phyloP scores from a whole-genome alignment of 2,329 filamentous ascomycete genomes.

The Lecanoromycetidae sp. region DNA sequence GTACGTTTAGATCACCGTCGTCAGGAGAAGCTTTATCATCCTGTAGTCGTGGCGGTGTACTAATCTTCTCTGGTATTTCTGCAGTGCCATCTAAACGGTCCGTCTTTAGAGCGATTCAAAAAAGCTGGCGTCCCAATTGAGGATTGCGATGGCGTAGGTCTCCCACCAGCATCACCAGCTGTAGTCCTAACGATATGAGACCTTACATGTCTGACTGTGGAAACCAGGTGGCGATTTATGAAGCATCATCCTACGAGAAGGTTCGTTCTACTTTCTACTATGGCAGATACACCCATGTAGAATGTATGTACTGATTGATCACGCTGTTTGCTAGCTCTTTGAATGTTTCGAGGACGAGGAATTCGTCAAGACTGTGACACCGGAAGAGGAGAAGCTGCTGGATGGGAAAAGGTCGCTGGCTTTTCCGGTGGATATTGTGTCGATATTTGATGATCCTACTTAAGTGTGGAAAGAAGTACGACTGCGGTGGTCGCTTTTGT shows the following conservation, averaged over 20 bases:
- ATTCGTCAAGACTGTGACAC: background rate
- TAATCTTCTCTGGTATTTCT: background rate
- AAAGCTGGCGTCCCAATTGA: background rate
- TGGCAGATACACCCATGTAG: background rate
- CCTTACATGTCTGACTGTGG: background rate
- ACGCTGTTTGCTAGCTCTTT: background rate
- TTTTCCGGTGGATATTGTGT: constrained; percentile 9
- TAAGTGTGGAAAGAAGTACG: too few relatives aligned
- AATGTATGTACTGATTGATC: background rate
- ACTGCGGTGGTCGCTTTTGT: too few relatives aligned
- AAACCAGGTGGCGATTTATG: constrained; percentile 8
- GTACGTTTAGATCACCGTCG: too few relatives aligned
- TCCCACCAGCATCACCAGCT: background rate
- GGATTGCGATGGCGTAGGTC: constrained; percentile 1
- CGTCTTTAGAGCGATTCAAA: background rate
- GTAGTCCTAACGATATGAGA: too few relatives aligned
- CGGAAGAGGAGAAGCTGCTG: constrained; percentile 6
- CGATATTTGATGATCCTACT: constrained; percentile 10
- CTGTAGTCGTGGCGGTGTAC: background rate
- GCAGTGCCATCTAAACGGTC: constrained; percentile 9
- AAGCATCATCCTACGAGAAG: constrained; percentile 8
- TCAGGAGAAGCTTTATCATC: background rate
- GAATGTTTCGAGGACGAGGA: constrained; percentile 13
- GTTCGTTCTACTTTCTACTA: background rate
- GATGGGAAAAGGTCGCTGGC: constrained; percentile 1